Conservation (phyloP, 257 asterid genomes). For the Ballota nigra region DNA sequence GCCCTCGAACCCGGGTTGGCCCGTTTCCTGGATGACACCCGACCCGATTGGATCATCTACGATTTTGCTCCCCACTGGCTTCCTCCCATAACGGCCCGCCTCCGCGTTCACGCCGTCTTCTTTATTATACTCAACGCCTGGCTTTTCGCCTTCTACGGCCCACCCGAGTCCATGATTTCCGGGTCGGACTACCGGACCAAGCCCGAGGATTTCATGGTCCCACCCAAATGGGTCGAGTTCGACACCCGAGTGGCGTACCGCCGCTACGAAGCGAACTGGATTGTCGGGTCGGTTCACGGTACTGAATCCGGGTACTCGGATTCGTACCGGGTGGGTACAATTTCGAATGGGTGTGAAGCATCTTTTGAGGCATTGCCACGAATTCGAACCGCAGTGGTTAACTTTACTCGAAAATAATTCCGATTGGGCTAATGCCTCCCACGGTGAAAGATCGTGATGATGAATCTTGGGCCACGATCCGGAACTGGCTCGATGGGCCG, state of each 20-base stretch:
- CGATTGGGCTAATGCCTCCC: conserved; percentile 47
- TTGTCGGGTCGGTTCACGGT: background rate
- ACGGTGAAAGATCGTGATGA: background rate
- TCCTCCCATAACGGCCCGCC: background rate
- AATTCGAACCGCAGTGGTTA: conserved; percentile 41
- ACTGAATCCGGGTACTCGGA: conserved; percentile 18
- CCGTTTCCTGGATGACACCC: background rate
- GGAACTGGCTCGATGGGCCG: conserved; percentile 33
- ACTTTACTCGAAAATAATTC: conserved; percentile 20
- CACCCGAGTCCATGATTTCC: background rate
- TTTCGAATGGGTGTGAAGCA: conserved; percentile 8
- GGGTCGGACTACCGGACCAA: background rate
- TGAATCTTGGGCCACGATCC: conserved; percentile 29
- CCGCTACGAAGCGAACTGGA: conserved; percentile 7
- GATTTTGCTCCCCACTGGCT: background rate
- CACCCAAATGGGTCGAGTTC: conserved; percentile 21
- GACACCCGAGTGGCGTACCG: conserved; percentile 5
- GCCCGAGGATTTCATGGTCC: conserved; percentile 20
- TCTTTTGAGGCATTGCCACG: conserved; percentile 23
- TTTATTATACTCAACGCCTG: background rate
- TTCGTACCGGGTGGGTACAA: background rate
- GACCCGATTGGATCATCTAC: background rate
- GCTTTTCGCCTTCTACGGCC: background rate
- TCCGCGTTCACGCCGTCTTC: background rate
- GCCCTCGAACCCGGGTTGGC: background rate